Evolutionary conservation across 2,329 filamentous ascomycete species (phyloP), one percentile per base, ranked within the genome.

Genomic region (Cladophialophora bantiana): DNA sequence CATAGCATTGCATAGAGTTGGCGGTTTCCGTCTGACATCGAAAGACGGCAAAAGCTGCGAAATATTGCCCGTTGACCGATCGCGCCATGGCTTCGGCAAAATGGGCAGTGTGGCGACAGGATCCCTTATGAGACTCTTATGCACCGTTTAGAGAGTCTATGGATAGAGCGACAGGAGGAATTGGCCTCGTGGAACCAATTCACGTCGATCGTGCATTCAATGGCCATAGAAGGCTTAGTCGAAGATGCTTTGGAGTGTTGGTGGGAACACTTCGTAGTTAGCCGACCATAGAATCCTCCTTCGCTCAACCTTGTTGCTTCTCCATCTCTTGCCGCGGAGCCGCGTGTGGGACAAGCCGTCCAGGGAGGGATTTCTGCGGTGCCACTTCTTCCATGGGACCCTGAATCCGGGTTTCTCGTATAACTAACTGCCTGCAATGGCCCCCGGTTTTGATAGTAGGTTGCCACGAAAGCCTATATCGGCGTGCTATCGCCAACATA

Each of bases 201-300:
- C 40, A n/a, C 15, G 40, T 42, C 40, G 40, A 42, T 42, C 18
- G 18, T 50, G n/a, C 42, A 45, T 48, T 5, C 5, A 48, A 26
- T 26, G 45, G 36, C 13, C 36, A 50, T 26, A 26, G 18, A 26
- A 9, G 45, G 26, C 45, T 12, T 50, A 20, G 2, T 9, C 26
- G 10, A 26, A 12, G 4, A 26, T 50, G 9, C 13, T 9, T 10
- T 26, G 18, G 7, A 12, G 7, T 26, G 45, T 26, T 50, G 10
- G 15, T 6, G 32, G 10, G 5, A 7, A 32, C n/a, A 20, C 35
- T 32, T 35, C 10, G 38, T 53, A 53, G 59, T 62, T 62, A 20
- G 34, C 59, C 59, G 59, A 62, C 59, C 59, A 53, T 53, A 62
- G 13, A 62, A 26, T 7, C 13, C 20, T 5, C 15, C 54, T 26